These are phyloP conservation scores for Wallemia mellicola DNA, from an alignment of 1,284 basidiomycete species.

Conservation along the genomic window DNA sequence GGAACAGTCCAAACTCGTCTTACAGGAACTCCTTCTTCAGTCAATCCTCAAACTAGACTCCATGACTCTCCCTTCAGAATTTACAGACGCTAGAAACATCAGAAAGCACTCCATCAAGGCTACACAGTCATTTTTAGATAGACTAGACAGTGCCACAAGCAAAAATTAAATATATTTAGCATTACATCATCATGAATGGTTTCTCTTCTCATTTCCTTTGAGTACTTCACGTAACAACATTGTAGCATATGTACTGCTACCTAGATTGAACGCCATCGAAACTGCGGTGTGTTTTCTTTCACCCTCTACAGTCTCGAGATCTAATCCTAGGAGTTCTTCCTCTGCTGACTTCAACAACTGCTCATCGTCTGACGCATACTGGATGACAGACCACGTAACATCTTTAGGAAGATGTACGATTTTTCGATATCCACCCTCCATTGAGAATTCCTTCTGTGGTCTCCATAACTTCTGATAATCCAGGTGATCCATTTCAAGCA, in stretches of 20 bases:
- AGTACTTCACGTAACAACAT: slow-evolving; percentile 43
- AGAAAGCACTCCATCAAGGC: neutral
- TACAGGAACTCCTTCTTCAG: neutral
- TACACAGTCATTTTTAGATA: neutral
- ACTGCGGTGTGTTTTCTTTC: slow-evolving; percentile 56
- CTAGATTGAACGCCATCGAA: slow-evolving; percentile 46
- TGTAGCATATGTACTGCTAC: slow-evolving; percentile 70
- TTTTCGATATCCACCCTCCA: slow-evolving; percentile 73
- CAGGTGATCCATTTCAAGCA: slow-evolving; percentile 52
- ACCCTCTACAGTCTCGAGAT: slow-evolving; percentile 30
- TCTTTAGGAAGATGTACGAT: slow-evolving; percentile 59
- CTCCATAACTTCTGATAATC: slow-evolving; percentile 60
- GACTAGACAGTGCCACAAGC: neutral
- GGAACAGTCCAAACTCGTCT: neutral
- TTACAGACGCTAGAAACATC: neutral
- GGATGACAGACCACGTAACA: slow-evolving; percentile 45
- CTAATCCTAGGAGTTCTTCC: slow-evolving; percentile 52
- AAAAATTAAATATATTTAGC: neutral
- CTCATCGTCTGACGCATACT: slow-evolving; percentile 77
- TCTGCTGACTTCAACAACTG: slow-evolving; percentile 79
- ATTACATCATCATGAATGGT: neutral
- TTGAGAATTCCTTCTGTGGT: slow-evolving; percentile 73
- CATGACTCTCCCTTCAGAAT: neutral
- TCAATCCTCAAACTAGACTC: neutral
- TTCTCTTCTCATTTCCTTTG: slow-evolving; percentile 4